Conservation (phyloP, 2,329 filamentous ascomycete species). For the Zasmidium cellare region DNA sequence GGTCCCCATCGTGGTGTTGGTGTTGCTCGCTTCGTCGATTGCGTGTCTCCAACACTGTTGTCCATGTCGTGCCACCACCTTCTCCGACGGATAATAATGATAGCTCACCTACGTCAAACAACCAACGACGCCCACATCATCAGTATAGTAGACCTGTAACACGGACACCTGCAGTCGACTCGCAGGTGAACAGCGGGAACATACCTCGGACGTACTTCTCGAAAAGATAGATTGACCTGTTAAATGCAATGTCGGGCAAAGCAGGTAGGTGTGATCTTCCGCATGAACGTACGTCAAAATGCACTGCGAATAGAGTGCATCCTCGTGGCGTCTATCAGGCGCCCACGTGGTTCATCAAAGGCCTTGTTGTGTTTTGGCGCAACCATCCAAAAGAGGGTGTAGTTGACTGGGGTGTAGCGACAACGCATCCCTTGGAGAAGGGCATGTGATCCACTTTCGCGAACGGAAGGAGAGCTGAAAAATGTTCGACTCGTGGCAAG, state of each 20-base stretch:
- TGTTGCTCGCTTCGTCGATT: background rate
- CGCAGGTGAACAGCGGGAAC: background rate
- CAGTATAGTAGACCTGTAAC: background rate
- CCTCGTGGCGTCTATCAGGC: background rate
- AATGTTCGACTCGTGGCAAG: too few species aligned
- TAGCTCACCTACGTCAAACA: background rate
- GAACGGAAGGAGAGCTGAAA: background rate
- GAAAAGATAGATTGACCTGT: background rate
- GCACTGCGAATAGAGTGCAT: slow-evolving; percentile 4
- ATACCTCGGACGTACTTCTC: slow-evolving; percentile 1
- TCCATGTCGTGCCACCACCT: background rate
- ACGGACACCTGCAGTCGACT: background rate
- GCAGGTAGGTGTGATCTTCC: background rate
- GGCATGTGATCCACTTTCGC: background rate
- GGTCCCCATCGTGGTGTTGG: background rate
- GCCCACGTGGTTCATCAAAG: slow-evolving; percentile 2
- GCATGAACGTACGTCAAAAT: background rate
- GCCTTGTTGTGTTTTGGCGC: background rate
- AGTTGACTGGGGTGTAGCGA: slow-evolving; percentile 1
- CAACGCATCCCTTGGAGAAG: background rate
- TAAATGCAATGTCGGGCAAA: background rate
- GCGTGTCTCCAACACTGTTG: background rate
- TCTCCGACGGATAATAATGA: background rate
- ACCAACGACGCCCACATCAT: too few species aligned
- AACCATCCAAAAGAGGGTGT: background rate